A percentile compares a stretch with the other conserved stretches of the same genome.
Evolutionary conservation across 129 eudicot species (phyloP).

Genomic region (Artemisia tridentata): DNA sequence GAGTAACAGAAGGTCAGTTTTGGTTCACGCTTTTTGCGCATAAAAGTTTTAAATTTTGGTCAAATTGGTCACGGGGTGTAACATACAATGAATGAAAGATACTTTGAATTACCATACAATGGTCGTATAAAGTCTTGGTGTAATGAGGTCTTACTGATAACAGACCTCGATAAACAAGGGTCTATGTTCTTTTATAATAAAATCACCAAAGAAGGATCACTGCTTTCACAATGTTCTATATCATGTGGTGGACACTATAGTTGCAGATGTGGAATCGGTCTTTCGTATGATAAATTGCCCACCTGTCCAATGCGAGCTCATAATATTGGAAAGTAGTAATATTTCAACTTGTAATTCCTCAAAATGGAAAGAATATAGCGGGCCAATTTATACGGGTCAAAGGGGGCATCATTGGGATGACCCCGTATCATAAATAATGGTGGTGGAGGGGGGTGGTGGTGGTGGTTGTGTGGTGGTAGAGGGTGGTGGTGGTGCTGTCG

Average conservation of each 20-base stretch:
- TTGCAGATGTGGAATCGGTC: conserved; percentile 30
- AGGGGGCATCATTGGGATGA: conserved; percentile 30
- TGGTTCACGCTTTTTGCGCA: too few species aligned
- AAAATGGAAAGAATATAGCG: conserved; percentile 30
- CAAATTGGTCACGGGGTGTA: too few species aligned
- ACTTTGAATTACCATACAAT: conserved; percentile 7
- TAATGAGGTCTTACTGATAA: conserved; percentile 32
- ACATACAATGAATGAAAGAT: conserved; percentile 22
- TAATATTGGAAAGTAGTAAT: conserved; percentile 16
- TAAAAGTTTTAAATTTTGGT: too few species aligned
- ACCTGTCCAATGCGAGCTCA: conserved; percentile 32
- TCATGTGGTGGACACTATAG: conserved; percentile 28
- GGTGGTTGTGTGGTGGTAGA: too few species aligned
- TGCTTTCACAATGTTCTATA: conserved; percentile 19
- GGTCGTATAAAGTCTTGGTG: conserved; percentile 37
- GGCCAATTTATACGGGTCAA: conserved; percentile 21
- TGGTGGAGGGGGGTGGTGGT: too few species aligned
- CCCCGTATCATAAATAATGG: conserved; percentile 34
- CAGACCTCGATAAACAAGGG: conserved; percentile 13
- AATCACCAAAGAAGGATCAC: conserved; percentile 24
- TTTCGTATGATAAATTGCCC: conserved; percentile 33
- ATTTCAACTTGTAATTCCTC: background rate
- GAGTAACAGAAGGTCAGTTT: too few species aligned
- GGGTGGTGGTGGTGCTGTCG: too few species aligned
- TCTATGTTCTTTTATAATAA: conserved; percentile 23